These are phyloP conservation scores for Glutinoglossum americanum DNA, from an alignment of 495 filamentous ascomycete genomes.

Conservation along the genomic window DNA sequence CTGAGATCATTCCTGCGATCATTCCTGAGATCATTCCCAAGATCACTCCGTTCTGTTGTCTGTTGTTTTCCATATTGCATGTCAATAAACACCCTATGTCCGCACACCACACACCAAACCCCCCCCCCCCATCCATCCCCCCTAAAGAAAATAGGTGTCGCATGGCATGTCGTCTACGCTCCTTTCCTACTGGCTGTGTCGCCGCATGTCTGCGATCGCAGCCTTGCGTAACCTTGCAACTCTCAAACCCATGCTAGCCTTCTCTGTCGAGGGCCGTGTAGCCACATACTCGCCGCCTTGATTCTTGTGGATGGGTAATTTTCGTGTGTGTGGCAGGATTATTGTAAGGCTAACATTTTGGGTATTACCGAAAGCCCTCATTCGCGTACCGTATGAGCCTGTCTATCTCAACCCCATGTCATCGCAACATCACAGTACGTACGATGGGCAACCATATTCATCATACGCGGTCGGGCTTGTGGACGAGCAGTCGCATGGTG, in stretches of 20 bases:
- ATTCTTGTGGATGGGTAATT: background rate
- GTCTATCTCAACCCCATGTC: background rate
- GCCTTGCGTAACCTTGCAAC: background rate
- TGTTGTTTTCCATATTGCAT: background rate
- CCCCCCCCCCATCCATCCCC: background rate
- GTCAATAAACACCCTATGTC: background rate
- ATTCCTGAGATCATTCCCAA: no score
- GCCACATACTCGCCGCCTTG: background rate
- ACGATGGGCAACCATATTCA: background rate
- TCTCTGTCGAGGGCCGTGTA: background rate
- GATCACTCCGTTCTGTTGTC: background rate
- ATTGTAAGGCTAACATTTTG: conserved; percentile 1
- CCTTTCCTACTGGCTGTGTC: background rate
- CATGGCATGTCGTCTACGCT: background rate
- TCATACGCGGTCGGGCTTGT: background rate
- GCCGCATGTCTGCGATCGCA: background rate
- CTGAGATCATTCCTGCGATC: no score
- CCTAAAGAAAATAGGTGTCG: background rate
- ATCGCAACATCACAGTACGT: background rate
- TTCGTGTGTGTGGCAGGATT: background rate
- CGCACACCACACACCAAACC: background rate
- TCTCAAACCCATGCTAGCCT: background rate
- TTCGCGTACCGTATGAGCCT: conserved; percentile 2
- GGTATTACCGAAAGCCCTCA: background rate
- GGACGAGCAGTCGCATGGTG: conserved; percentile 1